Base-by-base conservation (phyloP, 495 filamentous ascomycete genomes). In the Penicillium canescens region DNA sequence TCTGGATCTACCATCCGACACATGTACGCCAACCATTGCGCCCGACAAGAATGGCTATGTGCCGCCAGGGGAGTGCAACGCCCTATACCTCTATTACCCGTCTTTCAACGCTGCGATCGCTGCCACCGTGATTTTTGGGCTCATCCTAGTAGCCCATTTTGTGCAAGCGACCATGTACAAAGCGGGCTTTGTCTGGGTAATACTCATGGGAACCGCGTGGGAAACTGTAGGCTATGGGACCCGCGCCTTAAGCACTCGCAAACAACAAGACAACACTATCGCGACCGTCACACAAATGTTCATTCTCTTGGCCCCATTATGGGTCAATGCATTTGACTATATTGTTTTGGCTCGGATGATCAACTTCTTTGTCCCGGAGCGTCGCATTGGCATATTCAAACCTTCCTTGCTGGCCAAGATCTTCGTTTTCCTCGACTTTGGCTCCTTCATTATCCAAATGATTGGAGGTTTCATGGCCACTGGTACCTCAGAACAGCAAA, bases 301-400 rank as follows among this genome's bases (percentile, higher is more conserved):
- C n/a, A 14, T 49, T 26, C 46, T 49, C 3, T 26, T 49, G 24
- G 46, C 46, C 2, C 46, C 46, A 12, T 18, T 49, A 18, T 49
- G 46, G 46, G 36, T 49, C 10, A 49, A 49, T 33, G 36, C 46
- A 9, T 49, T 49, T 10, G 23, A 39, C 23, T 49, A 49, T 16
- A 49, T 49, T 36, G 36, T 38, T 12, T 20, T 49, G 4, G 36
- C 35, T 16, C 24, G 46, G 1, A 49, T 49, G 46, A 26, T 41
- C 3, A 14, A 49, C 16, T 49, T 49, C 36, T 49, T 49, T 14
- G 1, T 49, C 2, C 46, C 46, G 4, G 46, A 49, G 24, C 46
- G 46, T 33, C 36, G 36, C n/a, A 24, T 49, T 4, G 46, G 35
- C n/a, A 21, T 38, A 3, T 39, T 49, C 46, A 39, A 38, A 3